Conservation (phyloP, 2,329 filamentous ascomycete species). For the Colletotrichum sp. region DNA sequence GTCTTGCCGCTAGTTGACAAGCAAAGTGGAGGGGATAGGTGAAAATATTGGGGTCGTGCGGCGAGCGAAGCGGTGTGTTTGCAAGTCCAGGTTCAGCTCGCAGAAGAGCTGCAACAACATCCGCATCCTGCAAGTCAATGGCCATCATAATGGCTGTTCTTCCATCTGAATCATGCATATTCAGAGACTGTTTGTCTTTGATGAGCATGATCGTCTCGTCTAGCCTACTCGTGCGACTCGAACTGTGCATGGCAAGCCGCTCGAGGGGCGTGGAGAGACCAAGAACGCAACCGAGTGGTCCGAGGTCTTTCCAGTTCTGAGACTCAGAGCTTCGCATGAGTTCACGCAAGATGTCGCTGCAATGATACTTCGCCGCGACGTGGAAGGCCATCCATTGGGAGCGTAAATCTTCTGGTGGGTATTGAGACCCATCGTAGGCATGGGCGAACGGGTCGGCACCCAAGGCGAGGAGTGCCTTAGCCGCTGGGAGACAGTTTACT, state of each 20-base stretch:
- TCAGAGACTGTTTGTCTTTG: not conserved
- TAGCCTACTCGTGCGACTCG: not conserved
- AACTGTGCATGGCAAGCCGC: not conserved
- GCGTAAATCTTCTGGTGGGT: not conserved
- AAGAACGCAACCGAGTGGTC: not conserved
- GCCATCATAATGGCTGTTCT: not conserved
- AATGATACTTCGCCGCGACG: fast-evolving
- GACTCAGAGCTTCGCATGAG: not conserved
- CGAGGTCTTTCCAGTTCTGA: not conserved
- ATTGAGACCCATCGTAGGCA: not conserved
- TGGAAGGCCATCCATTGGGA: not conserved
- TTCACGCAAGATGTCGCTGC: not conserved
- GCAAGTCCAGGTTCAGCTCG: not conserved
- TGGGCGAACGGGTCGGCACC: not conserved
- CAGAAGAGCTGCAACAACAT: not conserved
- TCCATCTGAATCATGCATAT: not conserved
- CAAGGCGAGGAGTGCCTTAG: not conserved
- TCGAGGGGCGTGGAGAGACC: not conserved
- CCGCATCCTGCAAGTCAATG: not conserved
- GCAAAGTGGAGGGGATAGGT: not conserved
- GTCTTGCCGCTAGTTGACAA: not conserved
- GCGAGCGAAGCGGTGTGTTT: not conserved
- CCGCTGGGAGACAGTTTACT: not conserved
- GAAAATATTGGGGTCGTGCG: not conserved
- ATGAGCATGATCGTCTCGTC: not conserved